Percentiles rank a stretch among this genome's conserved stretches.
Evolutionary conservation across 768 basidiomycete species (phyloP).

Genomic region (Pulveroboletus frians): DNA sequence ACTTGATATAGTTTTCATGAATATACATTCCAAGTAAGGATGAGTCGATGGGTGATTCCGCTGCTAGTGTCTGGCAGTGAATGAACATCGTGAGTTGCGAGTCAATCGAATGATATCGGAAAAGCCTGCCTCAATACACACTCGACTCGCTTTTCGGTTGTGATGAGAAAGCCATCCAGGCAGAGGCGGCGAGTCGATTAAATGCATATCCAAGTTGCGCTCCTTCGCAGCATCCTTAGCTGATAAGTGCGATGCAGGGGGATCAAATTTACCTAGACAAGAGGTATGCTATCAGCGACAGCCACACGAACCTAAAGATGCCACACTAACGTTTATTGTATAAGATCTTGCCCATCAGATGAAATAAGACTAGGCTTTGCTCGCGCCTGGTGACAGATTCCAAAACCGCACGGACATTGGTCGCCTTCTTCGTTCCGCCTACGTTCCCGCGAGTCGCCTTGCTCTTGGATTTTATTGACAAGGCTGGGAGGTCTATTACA

Average conservation of each 20-base stretch:
- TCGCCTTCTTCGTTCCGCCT: constrained; percentile 11
- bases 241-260: constrained; percentile 47
- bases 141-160: constrained; percentile 62
- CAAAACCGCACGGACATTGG: constrained; percentile 39
- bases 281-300: constrained; percentile 2
- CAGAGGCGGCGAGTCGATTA: constrained; percentile 52
- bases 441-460: constrained; percentile 32
- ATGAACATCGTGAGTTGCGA: neutral
- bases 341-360: constrained; percentile 86
- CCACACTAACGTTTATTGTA: constrained; percentile 80
- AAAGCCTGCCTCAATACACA: constrained; percentile 64
- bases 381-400: constrained; percentile 80
- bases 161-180: constrained; percentile 58
- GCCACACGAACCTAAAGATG: neutral
- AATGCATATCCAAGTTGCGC: constrained; percentile 46
- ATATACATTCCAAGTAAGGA: constrained; percentile 85
- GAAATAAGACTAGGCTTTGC: constrained; percentile 83
- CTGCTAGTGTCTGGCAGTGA: constrained; percentile 54
- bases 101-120: neutral
- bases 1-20: constrained; percentile 91
- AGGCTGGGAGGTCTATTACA: constrained; percentile 33
- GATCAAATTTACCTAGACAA: constrained; percentile 67
- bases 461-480: constrained; percentile 16
- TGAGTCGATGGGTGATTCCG: constrained; percentile 87
- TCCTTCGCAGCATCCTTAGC: constrained; percentile 62